Evolutionary conservation across 2,329 filamentous ascomycete genomes (phyloP), one percentile per base, ranked within the genome.

Genomic region (Neofusicoccum parvum): DNA sequence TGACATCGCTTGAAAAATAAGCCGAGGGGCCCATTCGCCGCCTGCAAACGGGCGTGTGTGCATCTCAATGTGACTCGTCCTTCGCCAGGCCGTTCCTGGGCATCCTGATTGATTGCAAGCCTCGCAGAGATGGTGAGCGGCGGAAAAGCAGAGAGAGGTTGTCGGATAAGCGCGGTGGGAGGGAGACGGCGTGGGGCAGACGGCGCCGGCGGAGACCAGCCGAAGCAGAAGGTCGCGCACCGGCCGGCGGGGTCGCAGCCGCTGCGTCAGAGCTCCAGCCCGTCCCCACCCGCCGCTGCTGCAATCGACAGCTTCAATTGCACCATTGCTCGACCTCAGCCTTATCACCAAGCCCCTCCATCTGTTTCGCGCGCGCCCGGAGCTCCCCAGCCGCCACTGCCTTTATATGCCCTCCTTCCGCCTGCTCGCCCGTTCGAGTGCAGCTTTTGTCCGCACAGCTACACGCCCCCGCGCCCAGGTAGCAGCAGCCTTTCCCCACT

Each of bases 351-450:
- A 49, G 15, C 17, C 1, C 11, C 23, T 34, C 45, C 20, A 17
- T 17, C 27, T 23, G 32, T 56, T 36, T 51, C 6, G 2, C 45
- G 12, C 10, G 41, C 23, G n/a, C 27, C 14, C 10, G 10, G 45
- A 36, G 2, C 15, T 39, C 17, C 36, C 20, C 23, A 7, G 1
- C 6, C 36, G 6, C 46, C n/a, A 10, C 41, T 6, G 15, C 46
- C 36, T 41, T 62, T 56, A 41, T 37, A 49, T 56, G 56, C 39
- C 54, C 54, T 46, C 32, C 64, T 17, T 53, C 37, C 54, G 45
- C 65, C 69, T 65, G 36, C 32, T 69, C 56, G 62, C 69, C 66
- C 70, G 59, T 39, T 71, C 72, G 51, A 67, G 69, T 46, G 23
- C 66, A 50, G 63, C 67, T 48, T 65, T 71, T 62, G n/a, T 49